Base-by-base conservation (phyloP, 306 rosid species). In the Oxytropis ochrocephala region DNA sequence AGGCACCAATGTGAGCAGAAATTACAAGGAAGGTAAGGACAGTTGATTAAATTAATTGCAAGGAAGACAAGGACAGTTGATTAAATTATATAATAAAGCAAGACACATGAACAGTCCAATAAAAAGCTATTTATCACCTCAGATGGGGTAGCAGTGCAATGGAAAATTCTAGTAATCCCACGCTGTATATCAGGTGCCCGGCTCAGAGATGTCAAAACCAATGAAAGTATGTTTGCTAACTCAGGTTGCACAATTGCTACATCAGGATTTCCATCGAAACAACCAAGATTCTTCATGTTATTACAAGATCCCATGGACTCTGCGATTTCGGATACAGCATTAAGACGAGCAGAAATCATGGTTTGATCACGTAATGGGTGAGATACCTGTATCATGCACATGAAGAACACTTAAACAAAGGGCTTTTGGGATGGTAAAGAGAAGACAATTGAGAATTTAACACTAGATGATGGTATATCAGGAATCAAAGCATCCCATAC, bases 111-210 rank as follows among this genome's bases (percentile, higher is more conserved):
- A 35, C 11, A 16, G 49, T 44, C 24, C 70, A 69, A 67, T 39
- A 76, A 73, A 59, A 78, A 78, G 12, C 49, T 67, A 46, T 63
- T 63, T 6, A 52, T 82, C 67, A 94, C 98, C 98, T 88, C 98
- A 48, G 91, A 76, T 27, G 98, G 95, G 59, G 90, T 74, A 64
- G 95, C 95, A 61, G 95, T 90, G 72, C 74, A 69, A 76, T 90
- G 98, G 74, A 87, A 90, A 75, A 88, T 88, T 83, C 98, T 85
- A 18, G 97, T 88, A 76, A 94, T 85, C 43, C 98, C 97, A 24
- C 95, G 97, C 76, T 94, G 98, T 75, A 90, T 75, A 75, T 94
- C 98, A 8, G 90, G 86, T 42, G 89, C 84, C 63, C 89, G 86
- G 69, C 91, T 87, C 79, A 94, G 80, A 67, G 77, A 61, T 18